phyloP scores from a whole-genome alignment of 176 grass and related monocot genomes.

The Aegilops sharonensis region DNA sequence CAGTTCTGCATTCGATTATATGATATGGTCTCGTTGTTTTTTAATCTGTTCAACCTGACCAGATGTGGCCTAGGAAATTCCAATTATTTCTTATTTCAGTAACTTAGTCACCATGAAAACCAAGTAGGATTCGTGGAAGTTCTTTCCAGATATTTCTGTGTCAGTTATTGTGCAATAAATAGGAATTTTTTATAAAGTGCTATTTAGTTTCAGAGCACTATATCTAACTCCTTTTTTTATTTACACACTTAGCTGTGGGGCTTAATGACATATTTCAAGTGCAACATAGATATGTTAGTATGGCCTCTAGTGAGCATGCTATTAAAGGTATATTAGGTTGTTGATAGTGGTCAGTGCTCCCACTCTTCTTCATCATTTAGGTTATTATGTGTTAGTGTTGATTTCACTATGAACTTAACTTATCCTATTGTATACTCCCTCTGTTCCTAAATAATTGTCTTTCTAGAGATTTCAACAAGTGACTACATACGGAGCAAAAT shows the following conservation, averaged over 20 bases:
- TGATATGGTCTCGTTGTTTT: not conserved
- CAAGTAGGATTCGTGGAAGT: not conserved
- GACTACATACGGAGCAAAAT: no score
- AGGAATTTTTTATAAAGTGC: not conserved
- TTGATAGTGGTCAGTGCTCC: not conserved
- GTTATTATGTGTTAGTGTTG: not conserved
- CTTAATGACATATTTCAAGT: not conserved
- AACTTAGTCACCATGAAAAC: not conserved
- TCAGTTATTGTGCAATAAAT: not conserved
- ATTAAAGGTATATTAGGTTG: not conserved
- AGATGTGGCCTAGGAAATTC: not conserved
- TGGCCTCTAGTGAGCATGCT: not conserved
- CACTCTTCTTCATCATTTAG: not conserved
- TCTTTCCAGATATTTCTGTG: not conserved
- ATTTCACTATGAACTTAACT: not conserved
- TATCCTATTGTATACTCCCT: no score
- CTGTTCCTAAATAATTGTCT: no score
- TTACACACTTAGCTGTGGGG: not conserved
- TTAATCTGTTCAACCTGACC: slow-evolving; percentile 8
- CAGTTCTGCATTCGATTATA: slow-evolving; percentile 14
- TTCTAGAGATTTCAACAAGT: no score
- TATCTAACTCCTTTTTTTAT: not conserved
- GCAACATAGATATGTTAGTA: not conserved
- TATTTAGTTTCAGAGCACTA: slow-evolving; percentile 11
- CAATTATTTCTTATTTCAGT: slow-evolving; percentile 2